Evolutionary conservation across 352 stramenopile species (phyloP).

Genomic region (Phytophthora vignae): DNA sequence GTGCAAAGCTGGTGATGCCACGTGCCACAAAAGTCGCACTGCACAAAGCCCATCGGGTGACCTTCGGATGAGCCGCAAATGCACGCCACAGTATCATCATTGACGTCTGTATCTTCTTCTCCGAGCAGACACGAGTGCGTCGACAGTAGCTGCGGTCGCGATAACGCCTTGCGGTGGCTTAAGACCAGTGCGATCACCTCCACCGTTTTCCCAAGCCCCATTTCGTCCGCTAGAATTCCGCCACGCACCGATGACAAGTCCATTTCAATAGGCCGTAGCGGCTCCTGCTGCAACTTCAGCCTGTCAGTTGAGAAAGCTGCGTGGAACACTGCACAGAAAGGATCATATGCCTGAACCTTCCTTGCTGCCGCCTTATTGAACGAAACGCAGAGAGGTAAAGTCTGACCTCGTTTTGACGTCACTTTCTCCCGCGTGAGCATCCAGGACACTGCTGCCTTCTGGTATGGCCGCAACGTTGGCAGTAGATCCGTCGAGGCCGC

Average conservation of each 20-base stretch:
- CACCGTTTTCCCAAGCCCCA: slow-evolving; percentile 92
- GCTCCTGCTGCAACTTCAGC: slow-evolving; percentile 4
- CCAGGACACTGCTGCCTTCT: slow-evolving; percentile 97
- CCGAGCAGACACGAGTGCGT: not conserved
- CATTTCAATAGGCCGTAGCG: slow-evolving; percentile 19
- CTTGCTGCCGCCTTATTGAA: slow-evolving; percentile 21
- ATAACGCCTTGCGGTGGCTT: slow-evolving; percentile 51
- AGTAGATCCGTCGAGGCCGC: slow-evolving; percentile 45
- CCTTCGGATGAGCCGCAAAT: slow-evolving; percentile 58
- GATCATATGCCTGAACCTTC: slow-evolving; percentile 41
- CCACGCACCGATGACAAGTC: slow-evolving; percentile 50
- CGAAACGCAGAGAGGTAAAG: slow-evolving; percentile 19
- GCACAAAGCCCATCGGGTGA: slow-evolving; percentile 52
- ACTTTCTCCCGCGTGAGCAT: slow-evolving; percentile 89
- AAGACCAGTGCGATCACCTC: slow-evolving; percentile 76
- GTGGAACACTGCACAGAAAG: slow-evolving; percentile 47
- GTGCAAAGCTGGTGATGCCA: slow-evolving; percentile 79
- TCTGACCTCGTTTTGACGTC: slow-evolving; percentile 18
- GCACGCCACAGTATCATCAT: slow-evolving; percentile 39
- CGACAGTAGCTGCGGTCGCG: slow-evolving; percentile 28
- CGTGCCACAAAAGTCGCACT: slow-evolving; percentile 59
- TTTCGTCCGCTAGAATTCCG: slow-evolving; percentile 94
- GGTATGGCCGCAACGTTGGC: slow-evolving; percentile 95
- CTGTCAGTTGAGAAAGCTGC: not conserved
- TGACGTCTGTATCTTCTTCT: not conserved